Base-by-base conservation (phyloP, 2,329 filamentous ascomycete genomes). In the Penicillium sp. region DNA sequence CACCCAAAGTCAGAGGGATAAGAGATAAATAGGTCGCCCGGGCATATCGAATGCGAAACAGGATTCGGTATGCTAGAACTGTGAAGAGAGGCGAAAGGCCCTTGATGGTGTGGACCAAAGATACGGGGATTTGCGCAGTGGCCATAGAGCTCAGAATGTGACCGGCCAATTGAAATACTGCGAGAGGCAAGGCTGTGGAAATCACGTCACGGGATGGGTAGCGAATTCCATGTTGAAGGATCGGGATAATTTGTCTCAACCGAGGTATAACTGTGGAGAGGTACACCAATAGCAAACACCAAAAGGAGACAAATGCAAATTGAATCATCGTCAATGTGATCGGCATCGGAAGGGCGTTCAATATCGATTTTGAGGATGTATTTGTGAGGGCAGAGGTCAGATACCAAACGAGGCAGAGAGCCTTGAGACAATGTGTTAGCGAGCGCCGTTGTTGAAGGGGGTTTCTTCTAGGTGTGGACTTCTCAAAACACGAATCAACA, bases 81-180 rank as follows among this genome's bases (percentile, higher is more conserved):
- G 94, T 99, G 74, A 99, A 96, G 8, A 99, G 81, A 4, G 94
- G 94, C 3, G 93, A 97, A 27, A 99, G 85, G 8, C 94, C 94
- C 78, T 99, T 99, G 78, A 99, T 97, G 1, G 94, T 99, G 76
- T 99, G 94, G 4, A 99, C 94, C 36, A 99, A 83, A 7, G 94
- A 97, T 1, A 99, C 94, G 0, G 94, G 93, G 54, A 99, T 97
- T 73, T 92, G 90, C 50, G 91, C 89, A 33, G 93, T 99, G 29
- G 94, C 93, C 63, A 92, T 94, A 6, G 93, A 96, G 74, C 91
- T 96, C 44, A 97, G 81, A 41, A 99, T 89, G 75, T 99, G 94
- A 6, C 94, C 94, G 36, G 89, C 89, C 51, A 99, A 90, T 75
- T 97, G 93, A 75, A 99, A 99, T 29, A 89, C 83, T 1, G 94